Base-by-base conservation (phyloP, 306 rosid species). In the Cicer cuneatum region DNA sequence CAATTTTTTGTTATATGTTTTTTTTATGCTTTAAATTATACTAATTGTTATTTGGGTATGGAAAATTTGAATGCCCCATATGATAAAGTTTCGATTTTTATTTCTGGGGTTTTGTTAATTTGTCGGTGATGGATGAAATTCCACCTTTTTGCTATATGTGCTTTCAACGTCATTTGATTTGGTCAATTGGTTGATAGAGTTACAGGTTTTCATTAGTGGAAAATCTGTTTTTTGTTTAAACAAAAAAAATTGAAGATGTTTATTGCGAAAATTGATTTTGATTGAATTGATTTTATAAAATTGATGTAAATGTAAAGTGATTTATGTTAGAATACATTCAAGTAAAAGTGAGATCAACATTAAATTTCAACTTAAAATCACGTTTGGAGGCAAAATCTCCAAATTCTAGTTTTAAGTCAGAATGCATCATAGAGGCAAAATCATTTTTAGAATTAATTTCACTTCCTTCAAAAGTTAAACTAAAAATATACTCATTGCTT, bases 41-140 rank as follows among this genome's bases (percentile, higher is more conserved):
- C 6, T 47, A 71, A 33, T 12, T 19, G 9, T 10, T 1, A 52
- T 56, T 11, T 24, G 59, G 39, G 24, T 42, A 40, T 68, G 75
- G 39, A 18, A 9, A 61, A 66, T 84, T 80, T 40, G 21, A 40
- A 16, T 48, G 48, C 8, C 63, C 40, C 16, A n/a, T 5, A 4
- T 39, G 63, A 38, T 6, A 42, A 60, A 77, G 41, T 67, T 63
- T 45, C 58, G 14, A 10, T 47, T 63, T 60, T 72, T 67, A 39
- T 49, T 9, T 58, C 4, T 78, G 46, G 74, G 68, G 24, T 58
- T 18, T 48, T 11, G 67, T 73, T 49, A 45, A n/a, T 51, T 48
- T 63, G 78, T 76, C 63, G 48, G 75, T 71, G 56, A 60, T 66
- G 46, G 7, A 57, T 69, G 5, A 48, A 74, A 41, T 58, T 72